Evolutionary conservation across 768 basidiomycete species (phyloP).

Genomic region (Leccinum imitatum): DNA sequence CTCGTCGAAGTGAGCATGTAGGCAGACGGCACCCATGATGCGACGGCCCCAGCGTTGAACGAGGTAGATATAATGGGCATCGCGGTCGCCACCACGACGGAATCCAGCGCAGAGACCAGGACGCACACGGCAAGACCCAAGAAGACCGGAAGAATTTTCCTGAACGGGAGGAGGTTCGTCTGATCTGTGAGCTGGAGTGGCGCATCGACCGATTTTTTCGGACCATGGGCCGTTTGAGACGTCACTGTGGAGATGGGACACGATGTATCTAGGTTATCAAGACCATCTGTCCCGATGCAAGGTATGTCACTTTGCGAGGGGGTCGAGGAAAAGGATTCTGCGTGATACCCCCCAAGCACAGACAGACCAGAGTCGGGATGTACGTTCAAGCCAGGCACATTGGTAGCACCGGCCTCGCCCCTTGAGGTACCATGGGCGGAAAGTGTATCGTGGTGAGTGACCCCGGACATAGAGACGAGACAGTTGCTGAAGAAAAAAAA

Average conservation of each 20-base stretch:
- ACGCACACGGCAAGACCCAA: constrained; percentile 59
- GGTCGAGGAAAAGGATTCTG: constrained; percentile 1
- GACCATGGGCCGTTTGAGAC: neutral
- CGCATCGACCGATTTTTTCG: neutral
- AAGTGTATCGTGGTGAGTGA: neutral
- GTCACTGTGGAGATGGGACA: constrained; percentile 8
- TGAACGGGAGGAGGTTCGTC: constrained; percentile 70
- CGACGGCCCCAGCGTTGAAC: constrained; percentile 49
- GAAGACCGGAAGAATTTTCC: constrained; percentile 62
- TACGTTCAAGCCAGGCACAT: neutral
- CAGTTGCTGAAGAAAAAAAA: neutral
- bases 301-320: neutral
- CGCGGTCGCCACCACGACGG: constrained; percentile 72
- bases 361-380: neutral
- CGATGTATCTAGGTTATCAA: constrained; percentile 3
- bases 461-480: constrained; percentile 1
- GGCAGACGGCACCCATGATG: constrained; percentile 70
- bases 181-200: constrained; percentile 57
- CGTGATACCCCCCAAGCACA: neutral
- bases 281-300: constrained; percentile 1
- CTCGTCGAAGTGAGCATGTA: constrained; percentile 60
- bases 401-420: neutral
- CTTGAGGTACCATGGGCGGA: neutral
- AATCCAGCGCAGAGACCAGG: constrained; percentile 62
- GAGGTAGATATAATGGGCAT: constrained; percentile 67